Evolutionary conservation across 345 rosid species (phyloP).

Genomic region (Cardamine occulta): DNA sequence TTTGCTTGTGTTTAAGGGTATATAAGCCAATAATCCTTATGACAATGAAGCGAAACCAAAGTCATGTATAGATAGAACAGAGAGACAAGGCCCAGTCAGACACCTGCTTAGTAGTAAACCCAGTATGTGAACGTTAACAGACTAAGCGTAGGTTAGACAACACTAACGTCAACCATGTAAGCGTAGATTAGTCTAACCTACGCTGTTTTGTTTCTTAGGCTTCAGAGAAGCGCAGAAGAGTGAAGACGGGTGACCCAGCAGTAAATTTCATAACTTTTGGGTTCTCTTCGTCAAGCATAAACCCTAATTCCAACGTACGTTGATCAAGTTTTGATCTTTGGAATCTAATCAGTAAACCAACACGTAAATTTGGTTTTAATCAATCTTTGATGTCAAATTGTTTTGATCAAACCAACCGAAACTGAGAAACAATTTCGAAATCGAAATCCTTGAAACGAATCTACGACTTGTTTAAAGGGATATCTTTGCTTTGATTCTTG

Average conservation of each 20-base stretch:
- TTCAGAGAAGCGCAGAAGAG: neutral
- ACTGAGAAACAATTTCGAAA: neutral
- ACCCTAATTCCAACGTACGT: neutral
- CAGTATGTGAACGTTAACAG: neutral
- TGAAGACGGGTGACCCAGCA: slow-evolving; percentile 12
- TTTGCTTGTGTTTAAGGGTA: too few relatives aligned
- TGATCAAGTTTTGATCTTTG: neutral
- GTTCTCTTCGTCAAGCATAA: neutral
- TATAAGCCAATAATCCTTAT: too few relatives aligned
- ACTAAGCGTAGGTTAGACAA: too few relatives aligned
- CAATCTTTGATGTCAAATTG: neutral
- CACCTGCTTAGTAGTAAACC: neutral
- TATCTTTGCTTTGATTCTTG: neutral
- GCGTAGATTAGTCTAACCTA: slow-evolving; percentile 4
- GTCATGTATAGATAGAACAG: neutral
- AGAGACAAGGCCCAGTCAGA: neutral
- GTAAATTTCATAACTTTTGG: neutral
- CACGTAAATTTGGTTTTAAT: neutral
- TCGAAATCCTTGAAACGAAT: neutral
- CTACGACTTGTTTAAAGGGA: neutral
- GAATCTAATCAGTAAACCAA: neutral
- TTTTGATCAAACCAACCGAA: slow-evolving; percentile 10
- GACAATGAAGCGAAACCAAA: too few relatives aligned
- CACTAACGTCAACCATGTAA: neutral
- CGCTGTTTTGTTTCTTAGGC: neutral